Base-by-base conservation (phyloP, 1,139 yeast genomes). In the Meyerozyma athensensis region DNA sequence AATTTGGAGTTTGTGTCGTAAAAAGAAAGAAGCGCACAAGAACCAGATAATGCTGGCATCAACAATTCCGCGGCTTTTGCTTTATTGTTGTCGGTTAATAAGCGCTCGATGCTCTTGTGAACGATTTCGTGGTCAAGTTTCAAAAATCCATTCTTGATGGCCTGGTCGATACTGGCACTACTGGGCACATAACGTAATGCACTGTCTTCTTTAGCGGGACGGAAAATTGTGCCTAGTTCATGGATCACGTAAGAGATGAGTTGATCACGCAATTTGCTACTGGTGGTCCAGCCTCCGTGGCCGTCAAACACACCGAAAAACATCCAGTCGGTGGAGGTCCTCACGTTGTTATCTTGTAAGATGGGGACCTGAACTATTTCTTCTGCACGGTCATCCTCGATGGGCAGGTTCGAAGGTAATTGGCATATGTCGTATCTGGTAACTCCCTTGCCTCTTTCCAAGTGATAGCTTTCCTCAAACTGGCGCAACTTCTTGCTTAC, bases 301-400 rank as follows among this genome's bases (percentile, higher is more conserved):
- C 99, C 99, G 60, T 92, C 98, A 58, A 83, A 92, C 1, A 94
- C 78, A 3, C 97, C 96, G 74, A 95, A 94, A 54, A 92, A 87
- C 77, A 86, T 84, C 86, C 97, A 84, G 58, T 90, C 97, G 1
- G 94, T 74, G 33, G 76, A 70, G 2, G 78, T 74, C 39, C 65
- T 67, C 39, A 70, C 65, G 44, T 74, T 72, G 50, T 74, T 74
- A 39, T 65, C 72, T 49, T 76, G 78, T 41, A 73, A 63, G 28
- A 81, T 68, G 4, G 95, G 95, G 1, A 87, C 87, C 43, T 86
- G 89, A 9, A 90, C 82, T 32, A 89, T 79, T 47, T 83, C 84
- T 56, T 90, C 97, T 1, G 92, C 79, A 44, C 95, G 76, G 53
- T 86, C 96, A 56, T 92, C 98, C 59, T 92, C 99, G 47, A 90